Evolutionary conservation across 371 early-diverging fungal species (phyloP).

Genomic region (Mortierella sp.): DNA sequence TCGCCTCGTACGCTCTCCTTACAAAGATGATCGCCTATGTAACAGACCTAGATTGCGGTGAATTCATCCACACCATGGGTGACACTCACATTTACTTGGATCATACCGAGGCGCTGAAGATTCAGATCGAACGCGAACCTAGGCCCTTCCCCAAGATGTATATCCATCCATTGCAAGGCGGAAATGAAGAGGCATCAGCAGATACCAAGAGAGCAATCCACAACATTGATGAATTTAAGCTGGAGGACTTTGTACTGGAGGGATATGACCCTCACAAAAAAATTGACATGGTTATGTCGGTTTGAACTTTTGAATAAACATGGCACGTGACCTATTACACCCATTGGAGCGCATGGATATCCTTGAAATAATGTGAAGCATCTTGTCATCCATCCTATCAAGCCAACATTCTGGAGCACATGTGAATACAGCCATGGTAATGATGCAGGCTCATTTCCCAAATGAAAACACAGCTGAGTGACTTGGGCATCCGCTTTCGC

Average conservation of each 20-base stretch:
- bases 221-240: slow-evolving; percentile 87
- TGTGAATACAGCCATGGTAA: background rate
- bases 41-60: slow-evolving; percentile 88
- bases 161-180: slow-evolving; percentile 59
- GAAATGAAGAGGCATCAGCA: background rate
- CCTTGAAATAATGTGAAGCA: too few species aligned
- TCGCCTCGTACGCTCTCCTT: slow-evolving; percentile 97
- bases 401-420: background rate
- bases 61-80: slow-evolving; percentile 96
- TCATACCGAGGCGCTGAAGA: slow-evolving; percentile 91
- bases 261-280: slow-evolving; percentile 93
- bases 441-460: background rate
- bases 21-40: slow-evolving; percentile 96
- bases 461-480: background rate
- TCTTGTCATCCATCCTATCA: background rate
- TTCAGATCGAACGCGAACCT: slow-evolving; percentile 90
- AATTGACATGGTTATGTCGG: slow-evolving; percentile 97
- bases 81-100: slow-evolving; percentile 98
- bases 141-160: slow-evolving; percentile 88
- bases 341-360: background rate
- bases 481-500: background rate
- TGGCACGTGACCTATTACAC: background rate
- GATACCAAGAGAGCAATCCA: slow-evolving; percentile 62
- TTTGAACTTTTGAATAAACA: too few species aligned
- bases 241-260: slow-evolving; percentile 88